A percentile compares a stretch with the other conserved stretches of the same genome.
phyloP scores from a whole-genome alignment of 2,329 filamentous ascomycete species.

The Claviceps maximensis region DNA sequence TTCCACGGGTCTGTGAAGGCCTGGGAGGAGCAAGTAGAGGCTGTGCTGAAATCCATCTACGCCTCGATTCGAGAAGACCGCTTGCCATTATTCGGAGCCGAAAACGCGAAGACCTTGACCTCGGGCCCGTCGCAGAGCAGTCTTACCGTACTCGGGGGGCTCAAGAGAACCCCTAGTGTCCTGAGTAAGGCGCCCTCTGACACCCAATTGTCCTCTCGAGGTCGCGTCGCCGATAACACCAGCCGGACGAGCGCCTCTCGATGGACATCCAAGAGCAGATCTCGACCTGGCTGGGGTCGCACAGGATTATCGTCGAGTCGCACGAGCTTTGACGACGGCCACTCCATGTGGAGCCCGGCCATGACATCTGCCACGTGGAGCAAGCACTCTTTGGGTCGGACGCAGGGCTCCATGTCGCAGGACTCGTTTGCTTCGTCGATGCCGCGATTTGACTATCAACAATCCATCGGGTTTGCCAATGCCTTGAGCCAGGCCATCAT shows the following conservation, averaged over 20 bases:
- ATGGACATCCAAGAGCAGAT: constrained; percentile 79
- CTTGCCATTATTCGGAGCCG: constrained; percentile 72
- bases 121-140: constrained; percentile 39
- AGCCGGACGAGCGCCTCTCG: constrained; percentile 43
- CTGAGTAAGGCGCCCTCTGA: constrained; percentile 91
- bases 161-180: constrained; percentile 80
- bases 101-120: constrained; percentile 28
- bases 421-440: constrained; percentile 74
- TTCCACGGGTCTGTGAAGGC: constrained; percentile 63
- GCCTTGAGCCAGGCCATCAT: constrained; percentile 94
- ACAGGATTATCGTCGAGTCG: constrained; percentile 81
- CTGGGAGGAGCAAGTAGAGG: constrained; percentile 83
- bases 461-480: constrained; percentile 95
- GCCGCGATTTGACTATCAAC: constrained; percentile 72
- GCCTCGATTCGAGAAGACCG: constrained; percentile 74
- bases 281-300: constrained; percentile 57
- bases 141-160: constrained; percentile 60
- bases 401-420: constrained; percentile 81
- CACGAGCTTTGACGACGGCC: constrained; percentile 85
- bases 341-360: constrained; percentile 78
- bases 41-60: constrained; percentile 87
- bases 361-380: constrained; percentile 89
- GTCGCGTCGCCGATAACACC: constrained; percentile 57
- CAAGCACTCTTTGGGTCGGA: constrained; percentile 82
- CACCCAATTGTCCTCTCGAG: constrained; percentile 52